Evolutionary conservation across 768 basidiomycete species (phyloP).

Genomic region (Leccinum uliginosum): DNA sequence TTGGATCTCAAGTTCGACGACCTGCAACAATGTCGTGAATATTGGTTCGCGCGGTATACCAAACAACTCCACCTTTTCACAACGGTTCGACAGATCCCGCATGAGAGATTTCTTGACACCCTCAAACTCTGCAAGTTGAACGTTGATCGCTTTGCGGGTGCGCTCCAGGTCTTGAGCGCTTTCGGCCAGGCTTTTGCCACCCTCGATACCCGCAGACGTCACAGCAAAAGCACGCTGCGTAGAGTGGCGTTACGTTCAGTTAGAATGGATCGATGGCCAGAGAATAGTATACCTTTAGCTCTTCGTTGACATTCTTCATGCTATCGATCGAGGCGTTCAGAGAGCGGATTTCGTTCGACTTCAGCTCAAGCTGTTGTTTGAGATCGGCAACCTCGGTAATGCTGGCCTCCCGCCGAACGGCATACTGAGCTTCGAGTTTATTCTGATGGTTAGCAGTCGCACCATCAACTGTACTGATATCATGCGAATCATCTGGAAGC

Average conservation of each 20-base stretch:
- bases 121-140: slow-evolving; percentile 98
- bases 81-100: slow-evolving; percentile 98
- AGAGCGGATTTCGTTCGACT: slow-evolving; percentile 76
- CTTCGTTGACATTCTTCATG: slow-evolving; percentile 94
- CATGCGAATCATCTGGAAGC: slow-evolving; percentile 5
- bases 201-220: slow-evolving; percentile 95
- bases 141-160: slow-evolving; percentile 92
- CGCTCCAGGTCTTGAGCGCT: slow-evolving; percentile 97
- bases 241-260: neutral
- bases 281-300: slow-evolving; percentile 75
- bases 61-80: slow-evolving; percentile 77
- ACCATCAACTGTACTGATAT: neutral
- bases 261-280: slow-evolving; percentile 4
- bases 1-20: slow-evolving; percentile 98
- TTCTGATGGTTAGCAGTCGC: slow-evolving; percentile 43
- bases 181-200: slow-evolving; percentile 94
- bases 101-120: slow-evolving; percentile 98
- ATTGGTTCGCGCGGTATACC: slow-evolving; percentile 8
- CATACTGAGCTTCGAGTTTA: slow-evolving; percentile 92
- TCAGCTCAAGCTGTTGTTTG: slow-evolving; percentile 85
- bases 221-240: slow-evolving; percentile 91
- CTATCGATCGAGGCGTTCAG: slow-evolving; percentile 86
- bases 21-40: slow-evolving; percentile 44
- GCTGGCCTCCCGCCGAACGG: slow-evolving; percentile 87
- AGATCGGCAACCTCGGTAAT: slow-evolving; percentile 79